Conservation (phyloP, 768 basidiomycete genomes). For the Amanita exitialis region DNA sequence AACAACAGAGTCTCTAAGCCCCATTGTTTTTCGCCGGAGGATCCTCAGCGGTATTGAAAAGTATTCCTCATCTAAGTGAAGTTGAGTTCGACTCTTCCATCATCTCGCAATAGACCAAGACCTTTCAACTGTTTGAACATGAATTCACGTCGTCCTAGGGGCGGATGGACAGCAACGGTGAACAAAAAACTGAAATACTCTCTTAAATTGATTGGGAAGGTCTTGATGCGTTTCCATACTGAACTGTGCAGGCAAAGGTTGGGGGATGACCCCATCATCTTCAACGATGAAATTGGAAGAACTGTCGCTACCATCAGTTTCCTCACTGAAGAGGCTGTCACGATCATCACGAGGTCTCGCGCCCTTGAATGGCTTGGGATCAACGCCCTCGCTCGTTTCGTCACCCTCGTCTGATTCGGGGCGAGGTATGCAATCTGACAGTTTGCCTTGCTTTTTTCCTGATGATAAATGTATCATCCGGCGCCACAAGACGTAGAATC, state of each 20-base stretch:
- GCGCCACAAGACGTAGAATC: not conserved
- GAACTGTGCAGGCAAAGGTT: slow-evolving; percentile 64
- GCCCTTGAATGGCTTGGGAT: slow-evolving; percentile 30
- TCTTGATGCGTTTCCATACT: slow-evolving; percentile 76
- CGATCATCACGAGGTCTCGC: slow-evolving; percentile 31
- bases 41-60: slow-evolving; percentile 62
- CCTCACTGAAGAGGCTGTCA: slow-evolving; percentile 26
- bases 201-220: slow-evolving; percentile 73
- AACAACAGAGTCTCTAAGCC: slow-evolving; percentile 66
- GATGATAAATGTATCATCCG: slow-evolving; percentile 4
- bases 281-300: slow-evolving; percentile 52
- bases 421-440: slow-evolving; percentile 16
- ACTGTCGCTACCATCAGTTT: slow-evolving; percentile 27
- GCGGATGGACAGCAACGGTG: slow-evolving; percentile 61
- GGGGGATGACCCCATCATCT: slow-evolving; percentile 37
- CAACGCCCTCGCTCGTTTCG: slow-evolving; percentile 14
- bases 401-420: slow-evolving; percentile 26
- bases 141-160: slow-evolving; percentile 39
- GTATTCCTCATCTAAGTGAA: slow-evolving; percentile 46
- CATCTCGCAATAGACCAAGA: slow-evolving; percentile 14
- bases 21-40: slow-evolving; percentile 58
- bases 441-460: slow-evolving; percentile 12
- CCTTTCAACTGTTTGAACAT: slow-evolving; percentile 46
- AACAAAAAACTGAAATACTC: slow-evolving; percentile 81
- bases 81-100: not conserved